Evolutionary conservation across 2,329 filamentous ascomycete genomes (phyloP), one percentile per base, ranked within the genome.

Genomic region (Conoideocrella luteorostrata): DNA sequence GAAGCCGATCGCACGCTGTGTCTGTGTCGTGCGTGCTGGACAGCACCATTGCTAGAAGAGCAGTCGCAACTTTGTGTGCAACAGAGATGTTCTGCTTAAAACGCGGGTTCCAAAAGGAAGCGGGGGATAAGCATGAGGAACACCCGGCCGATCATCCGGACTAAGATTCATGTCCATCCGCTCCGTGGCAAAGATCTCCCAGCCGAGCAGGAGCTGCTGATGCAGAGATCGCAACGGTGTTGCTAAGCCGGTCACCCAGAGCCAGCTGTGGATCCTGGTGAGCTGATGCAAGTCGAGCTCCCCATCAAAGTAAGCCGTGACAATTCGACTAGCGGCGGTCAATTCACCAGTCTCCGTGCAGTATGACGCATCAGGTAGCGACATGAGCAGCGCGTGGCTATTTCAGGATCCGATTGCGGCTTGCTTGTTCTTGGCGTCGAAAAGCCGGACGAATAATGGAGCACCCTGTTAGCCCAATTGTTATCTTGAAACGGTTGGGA

Each of bases 331-430:
- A 11, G 23, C 42, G 34, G 38, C 20, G 34, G 38, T 34, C 34
- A 50, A 20, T 26, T 51, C 41, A 37, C 36, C 43, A 7, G 39
- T 38, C 35, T 47, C 43, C 13, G 32, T 39, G 35, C 45, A 45
- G 23, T 48, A 50, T 22, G 43, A 42, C 18, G 77, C 76, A 47
- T 80, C 74, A 22, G 50, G 22, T 11, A 50, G 46, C 13, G 33
- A 33, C 10, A 17, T 11, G 29, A 32, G 29, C 29, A 13, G 15
- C 4, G 5, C n/a, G 13, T 33, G 3, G 29, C n/a, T n/a, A n/a
- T 33, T 7, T 33, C n/a, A 7, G 30, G 4, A 33, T 17, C n/a
- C 13, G 30, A 9, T n/a, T 5, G 30, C 5, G n/a, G 30, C 18
- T 4, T 13, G 10, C 30, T 17, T 15, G 10, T 33, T 32, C 29